Evolutionary conservation across 805 yeast genomes (phyloP).

Genomic region (Cyberlindnera subsufficiens): DNA sequence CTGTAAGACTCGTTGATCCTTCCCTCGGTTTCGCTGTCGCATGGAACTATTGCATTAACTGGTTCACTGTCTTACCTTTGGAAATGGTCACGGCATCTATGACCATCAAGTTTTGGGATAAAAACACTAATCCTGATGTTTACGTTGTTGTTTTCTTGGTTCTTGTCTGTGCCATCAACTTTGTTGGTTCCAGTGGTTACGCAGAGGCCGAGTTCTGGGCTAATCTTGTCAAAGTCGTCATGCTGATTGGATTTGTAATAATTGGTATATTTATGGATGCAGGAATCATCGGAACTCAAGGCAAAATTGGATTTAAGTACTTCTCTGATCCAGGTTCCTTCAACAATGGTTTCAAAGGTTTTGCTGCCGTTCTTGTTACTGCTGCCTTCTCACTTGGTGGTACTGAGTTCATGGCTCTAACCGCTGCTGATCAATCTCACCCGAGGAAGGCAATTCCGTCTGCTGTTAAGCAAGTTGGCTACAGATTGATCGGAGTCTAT

Average conservation of each 20-base stretch:
- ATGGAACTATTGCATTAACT: slow-evolving; percentile 59
- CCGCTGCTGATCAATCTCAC: slow-evolving; percentile 41
- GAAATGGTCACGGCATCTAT: slow-evolving; percentile 62
- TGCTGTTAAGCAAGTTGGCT: slow-evolving; percentile 50
- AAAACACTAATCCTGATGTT: slow-evolving; percentile 47
- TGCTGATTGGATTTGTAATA: slow-evolving; percentile 53
- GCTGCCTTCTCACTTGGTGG: slow-evolving; percentile 61
- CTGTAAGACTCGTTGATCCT: slow-evolving; percentile 48
- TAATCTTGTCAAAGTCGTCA: slow-evolving; percentile 57
- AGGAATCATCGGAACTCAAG: slow-evolving; percentile 37
- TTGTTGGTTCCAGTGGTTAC: slow-evolving; percentile 50
- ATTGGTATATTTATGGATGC: slow-evolving; percentile 40
- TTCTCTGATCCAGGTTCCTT: slow-evolving; percentile 54
- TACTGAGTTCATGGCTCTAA: slow-evolving; percentile 50
- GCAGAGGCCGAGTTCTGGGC: slow-evolving; percentile 64
- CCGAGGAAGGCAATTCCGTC: slow-evolving; percentile 53
- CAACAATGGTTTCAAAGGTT: slow-evolving; percentile 48
- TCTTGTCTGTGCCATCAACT: slow-evolving; percentile 35
- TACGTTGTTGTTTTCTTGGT: slow-evolving; percentile 49
- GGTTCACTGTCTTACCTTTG: slow-evolving; percentile 56
- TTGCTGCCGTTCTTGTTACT: slow-evolving; percentile 44
- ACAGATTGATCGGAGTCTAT: slow-evolving; percentile 48
- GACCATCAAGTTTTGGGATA: slow-evolving; percentile 56
- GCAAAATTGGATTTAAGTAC: slow-evolving; percentile 44
- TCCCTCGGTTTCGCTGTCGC: slow-evolving; percentile 55